Evolutionary conservation across 2,329 filamentous ascomycete genomes (phyloP), one percentile per base, ranked within the genome.

Genomic region (Cercospora beticola): DNA sequence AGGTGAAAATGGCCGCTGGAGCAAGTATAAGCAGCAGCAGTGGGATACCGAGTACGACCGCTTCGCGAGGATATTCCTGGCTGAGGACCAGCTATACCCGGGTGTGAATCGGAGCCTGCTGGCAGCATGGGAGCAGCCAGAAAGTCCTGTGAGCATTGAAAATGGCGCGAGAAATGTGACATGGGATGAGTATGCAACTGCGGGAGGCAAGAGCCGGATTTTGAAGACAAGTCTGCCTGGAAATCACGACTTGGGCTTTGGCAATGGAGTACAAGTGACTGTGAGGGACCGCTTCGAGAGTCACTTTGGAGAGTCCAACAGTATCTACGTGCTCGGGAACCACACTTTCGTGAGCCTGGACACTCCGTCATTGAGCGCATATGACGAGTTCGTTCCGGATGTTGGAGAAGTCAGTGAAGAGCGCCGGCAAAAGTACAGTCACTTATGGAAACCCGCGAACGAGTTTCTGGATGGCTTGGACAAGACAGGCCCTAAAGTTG

Each of bases 281-380:
- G 92, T 97, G 36, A 87, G 94, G 62, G 86, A 95, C 74, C 86
- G 95, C 16, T 99, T 98, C 79, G 88, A 90, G 75, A 88, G 90
- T 3, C 97, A 90, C 77, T 98, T 99, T 81, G 95, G 95, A 4
- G 90, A 95, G 65, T 88, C 90, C n/a, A 98, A 97, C 79, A 86
- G 92, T 8, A 89, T 99, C 21, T 93, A 98, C 78, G 86, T 98
- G 5, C 86, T 98, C 64, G 95, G 92, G 12, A 99, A 99, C 77
- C 95, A 99, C 78, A 96, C 93, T 0, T 93, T 99, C 77, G 92
- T 99, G 21, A 96, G 93, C 0, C 86, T 99, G 7, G 95, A 99
- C 78, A 88, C 90, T 0, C 90, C 97, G 4, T 97, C 94, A 0
- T 81, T 98, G 74, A 97, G 93, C 76, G 94, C 95, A 3, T 83